These are phyloP conservation scores for Sideroxylon spinosum DNA, from an alignment of 179 eudicot genomes.

Conservation along the genomic window DNA sequence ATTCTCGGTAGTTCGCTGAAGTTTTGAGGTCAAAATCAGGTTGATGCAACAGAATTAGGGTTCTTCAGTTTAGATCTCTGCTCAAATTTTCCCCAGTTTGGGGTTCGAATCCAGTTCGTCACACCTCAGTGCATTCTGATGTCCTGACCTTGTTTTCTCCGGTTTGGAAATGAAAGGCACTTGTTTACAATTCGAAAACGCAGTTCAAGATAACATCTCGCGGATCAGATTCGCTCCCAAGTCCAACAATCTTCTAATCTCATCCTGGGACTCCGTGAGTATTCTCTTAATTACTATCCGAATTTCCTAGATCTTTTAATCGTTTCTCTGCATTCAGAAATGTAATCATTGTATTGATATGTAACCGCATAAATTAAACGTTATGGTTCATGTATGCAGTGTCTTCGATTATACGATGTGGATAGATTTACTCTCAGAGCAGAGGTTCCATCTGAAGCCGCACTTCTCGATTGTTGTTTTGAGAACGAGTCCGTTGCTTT, in stretches of 20 bases:
- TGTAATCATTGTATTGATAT: background rate
- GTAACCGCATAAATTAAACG: background rate
- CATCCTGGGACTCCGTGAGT: constrained; percentile 90
- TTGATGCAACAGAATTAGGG: no score
- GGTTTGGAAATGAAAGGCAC: constrained; percentile 33
- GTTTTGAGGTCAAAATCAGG: no score
- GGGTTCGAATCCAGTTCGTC: background rate
- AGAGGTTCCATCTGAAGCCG: constrained; percentile 52
- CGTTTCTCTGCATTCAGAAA: background rate
- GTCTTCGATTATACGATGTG: constrained; percentile 64
- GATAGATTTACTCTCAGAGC: constrained; percentile 41
- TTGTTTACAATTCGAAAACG: constrained; percentile 42
- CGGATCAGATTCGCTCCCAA: constrained; percentile 71
- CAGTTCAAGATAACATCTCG: constrained; percentile 64
- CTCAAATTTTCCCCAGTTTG: background rate
- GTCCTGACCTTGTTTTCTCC: background rate
- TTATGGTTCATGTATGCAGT: constrained; percentile 35
- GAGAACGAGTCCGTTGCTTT: constrained; percentile 46
- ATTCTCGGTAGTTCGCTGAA: no score
- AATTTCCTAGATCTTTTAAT: background rate
- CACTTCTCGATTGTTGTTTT: constrained; percentile 84
- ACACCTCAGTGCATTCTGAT: background rate
- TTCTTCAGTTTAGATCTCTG: no score
- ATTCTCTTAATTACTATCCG: background rate
- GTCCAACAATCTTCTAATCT: constrained; percentile 72